Evolutionary conservation across 2,329 filamentous ascomycete genomes (phyloP).

Genomic region (Fusarium burgessii): DNA sequence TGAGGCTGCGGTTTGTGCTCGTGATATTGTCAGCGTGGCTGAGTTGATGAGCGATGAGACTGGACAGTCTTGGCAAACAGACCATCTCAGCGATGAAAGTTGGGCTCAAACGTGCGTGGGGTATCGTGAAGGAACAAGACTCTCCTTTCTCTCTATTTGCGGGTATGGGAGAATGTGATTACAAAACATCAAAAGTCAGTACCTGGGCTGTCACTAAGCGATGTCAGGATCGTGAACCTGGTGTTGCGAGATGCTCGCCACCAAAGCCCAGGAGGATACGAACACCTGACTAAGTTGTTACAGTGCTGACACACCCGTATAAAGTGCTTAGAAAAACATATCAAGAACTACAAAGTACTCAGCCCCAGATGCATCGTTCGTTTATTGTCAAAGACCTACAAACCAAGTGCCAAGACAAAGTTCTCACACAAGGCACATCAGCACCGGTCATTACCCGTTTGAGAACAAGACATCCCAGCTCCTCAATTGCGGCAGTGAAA

Average conservation of each 20-base stretch:
- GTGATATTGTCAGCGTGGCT: not conserved
- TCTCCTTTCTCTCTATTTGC: rapidly evolving
- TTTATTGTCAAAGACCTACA: not conserved
- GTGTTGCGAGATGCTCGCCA: not conserved
- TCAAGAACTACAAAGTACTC: not conserved
- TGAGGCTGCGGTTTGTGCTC: not conserved
- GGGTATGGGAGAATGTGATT: not conserved
- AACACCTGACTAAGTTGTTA: no score
- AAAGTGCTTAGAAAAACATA: not conserved
- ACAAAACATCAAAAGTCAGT: not conserved
- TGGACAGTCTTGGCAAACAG: not conserved
- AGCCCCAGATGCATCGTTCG: not conserved
- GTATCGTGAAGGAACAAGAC: no score
- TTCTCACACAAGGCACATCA: not conserved
- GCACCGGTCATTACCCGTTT: not conserved
- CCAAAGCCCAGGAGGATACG: no score
- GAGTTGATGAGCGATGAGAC: not conserved
- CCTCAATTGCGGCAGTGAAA: not conserved
- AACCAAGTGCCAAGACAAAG: not conserved
- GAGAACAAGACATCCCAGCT: not conserved
- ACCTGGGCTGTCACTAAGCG: not conserved
- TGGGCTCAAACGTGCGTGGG: rapidly evolving
- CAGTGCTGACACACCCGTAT: not conserved
- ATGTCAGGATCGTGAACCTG: rapidly evolving
- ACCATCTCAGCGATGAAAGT: not conserved